Evolutionary conservation across 768 basidiomycete genomes (phyloP).

Genomic region (Cystobasidium onofrii): DNA sequence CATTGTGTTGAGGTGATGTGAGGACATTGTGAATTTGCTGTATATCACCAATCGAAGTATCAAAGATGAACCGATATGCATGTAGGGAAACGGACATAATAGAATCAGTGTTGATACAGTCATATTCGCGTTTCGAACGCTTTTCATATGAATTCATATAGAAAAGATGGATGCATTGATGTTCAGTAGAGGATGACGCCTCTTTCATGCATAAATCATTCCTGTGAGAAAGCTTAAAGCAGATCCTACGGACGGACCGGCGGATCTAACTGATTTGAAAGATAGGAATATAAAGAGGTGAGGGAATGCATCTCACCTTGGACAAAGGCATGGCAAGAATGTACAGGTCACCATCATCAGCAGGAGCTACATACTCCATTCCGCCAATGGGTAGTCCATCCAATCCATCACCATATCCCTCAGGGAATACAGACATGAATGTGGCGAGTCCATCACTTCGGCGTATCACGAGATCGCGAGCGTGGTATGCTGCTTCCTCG

Average conservation of each 20-base stretch:
- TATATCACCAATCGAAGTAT: not conserved
- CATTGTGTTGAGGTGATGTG: not conserved
- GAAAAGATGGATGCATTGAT: too few species aligned
- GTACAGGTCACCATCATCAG: slow-evolving; percentile 20
- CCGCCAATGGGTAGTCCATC: slow-evolving; percentile 22
- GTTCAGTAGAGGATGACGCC: too few species aligned
- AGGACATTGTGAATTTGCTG: slow-evolving; percentile 12
- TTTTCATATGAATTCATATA: too few species aligned
- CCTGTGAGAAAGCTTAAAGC: not conserved
- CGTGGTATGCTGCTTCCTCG: slow-evolving; percentile 18
- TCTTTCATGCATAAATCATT: too few species aligned
- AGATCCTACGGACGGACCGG: not conserved
- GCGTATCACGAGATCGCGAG: slow-evolving; percentile 7
- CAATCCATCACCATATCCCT: slow-evolving; percentile 14
- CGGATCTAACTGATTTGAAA: not conserved
- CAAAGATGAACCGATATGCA: too few species aligned
- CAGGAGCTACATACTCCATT: slow-evolving; percentile 28
- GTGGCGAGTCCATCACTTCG: slow-evolving; percentile 27
- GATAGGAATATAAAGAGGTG: too few species aligned
- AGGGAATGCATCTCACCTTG: slow-evolving; percentile 14
- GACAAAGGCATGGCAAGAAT: slow-evolving; percentile 28
- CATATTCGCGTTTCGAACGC: too few species aligned
- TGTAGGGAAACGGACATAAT: too few species aligned
- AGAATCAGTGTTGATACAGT: too few species aligned
- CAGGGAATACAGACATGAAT: slow-evolving; percentile 24